Evolutionary conservation across 2,329 filamentous ascomycete species (phyloP).

Genomic region (Sporothrix humicola): DNA sequence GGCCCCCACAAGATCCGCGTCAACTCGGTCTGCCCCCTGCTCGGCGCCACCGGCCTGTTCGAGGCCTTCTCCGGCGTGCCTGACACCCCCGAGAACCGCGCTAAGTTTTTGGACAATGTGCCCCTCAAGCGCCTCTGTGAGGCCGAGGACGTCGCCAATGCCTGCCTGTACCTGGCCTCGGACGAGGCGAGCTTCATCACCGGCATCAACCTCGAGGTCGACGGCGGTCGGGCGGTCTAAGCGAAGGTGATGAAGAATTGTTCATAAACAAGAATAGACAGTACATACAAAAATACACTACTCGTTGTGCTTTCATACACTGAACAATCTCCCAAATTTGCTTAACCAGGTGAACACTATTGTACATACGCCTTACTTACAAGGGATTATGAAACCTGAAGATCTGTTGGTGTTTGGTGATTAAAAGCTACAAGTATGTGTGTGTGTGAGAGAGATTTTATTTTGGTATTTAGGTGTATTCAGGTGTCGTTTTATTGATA

Average conservation of each 20-base stretch:
- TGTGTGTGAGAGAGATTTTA: no score
- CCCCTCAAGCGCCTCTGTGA: background rate
- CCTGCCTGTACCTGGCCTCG: background rate
- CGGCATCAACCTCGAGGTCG: background rate
- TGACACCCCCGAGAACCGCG: background rate
- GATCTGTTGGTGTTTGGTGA: no score
- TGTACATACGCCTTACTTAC: no score
- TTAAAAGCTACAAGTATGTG: no score
- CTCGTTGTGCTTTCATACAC: background rate
- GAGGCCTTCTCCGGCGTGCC: background rate
- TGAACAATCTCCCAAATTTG: no score
- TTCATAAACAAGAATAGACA: background rate
- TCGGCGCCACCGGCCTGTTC: background rate
- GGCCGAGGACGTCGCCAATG: background rate
- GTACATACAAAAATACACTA: background rate
- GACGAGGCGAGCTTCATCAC: slow-evolving; percentile 3
- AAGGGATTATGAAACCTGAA: no score
- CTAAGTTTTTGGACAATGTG: background rate
- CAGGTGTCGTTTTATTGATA: no score
- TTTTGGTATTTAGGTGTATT: no score
- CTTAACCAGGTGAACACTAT: no score
- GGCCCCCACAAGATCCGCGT: background rate
- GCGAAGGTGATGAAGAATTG: background rate
- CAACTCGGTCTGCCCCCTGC: background rate
- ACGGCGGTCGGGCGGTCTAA: background rate